Base-by-base conservation (phyloP, 192 early-diverging fungal genomes). In the Linnemannia exigua region DNA sequence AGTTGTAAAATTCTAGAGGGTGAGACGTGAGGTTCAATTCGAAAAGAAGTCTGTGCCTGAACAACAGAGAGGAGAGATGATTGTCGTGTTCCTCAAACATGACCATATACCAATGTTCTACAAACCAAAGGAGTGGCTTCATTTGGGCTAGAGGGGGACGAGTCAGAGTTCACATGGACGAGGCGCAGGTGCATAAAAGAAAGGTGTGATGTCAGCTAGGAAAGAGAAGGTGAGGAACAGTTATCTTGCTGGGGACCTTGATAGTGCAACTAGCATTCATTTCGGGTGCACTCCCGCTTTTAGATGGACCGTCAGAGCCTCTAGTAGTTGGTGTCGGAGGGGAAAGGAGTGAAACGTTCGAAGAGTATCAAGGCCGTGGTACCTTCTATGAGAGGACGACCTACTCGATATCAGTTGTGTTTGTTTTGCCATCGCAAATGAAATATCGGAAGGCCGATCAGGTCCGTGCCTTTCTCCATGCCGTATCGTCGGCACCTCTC, bases 401-500 rank as follows among this genome's bases (percentile, higher is more conserved):
- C n/a, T n/a, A n/a, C n/a, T n/a, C n/a, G n/a, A n/a, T n/a, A n/a
- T n/a, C n/a, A n/a, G n/a, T n/a, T n/a, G n/a, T n/a, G n/a, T n/a
- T n/a, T n/a, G n/a, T n/a, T n/a, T n/a, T n/a, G n/a, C n/a, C n/a
- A n/a, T n/a, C n/a, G n/a, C 22, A 8, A 17, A 25, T 9, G 47
- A 25, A 25, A n/a, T n/a, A n/a, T n/a, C n/a, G n/a, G n/a, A n/a
- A n/a, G n/a, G 52, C 52, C 52, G n/a, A 54, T n/a, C n/a, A 25
- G 52, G 52, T 54, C 52, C n/a, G 52, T 54, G 52, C 52, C 52
- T 54, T n/a, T 54, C n/a, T n/a, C n/a, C n/a, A n/a, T n/a, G n/a
- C n/a, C n/a, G n/a, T n/a, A n/a, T n/a, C n/a, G n/a, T n/a, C n/a
- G n/a, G n/a, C n/a, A n/a, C n/a, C n/a, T n/a, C n/a, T n/a, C n/a